phyloP scores from a whole-genome alignment of 169 alveolate genomes.

The Cryptosporidium ubiquitum region DNA sequence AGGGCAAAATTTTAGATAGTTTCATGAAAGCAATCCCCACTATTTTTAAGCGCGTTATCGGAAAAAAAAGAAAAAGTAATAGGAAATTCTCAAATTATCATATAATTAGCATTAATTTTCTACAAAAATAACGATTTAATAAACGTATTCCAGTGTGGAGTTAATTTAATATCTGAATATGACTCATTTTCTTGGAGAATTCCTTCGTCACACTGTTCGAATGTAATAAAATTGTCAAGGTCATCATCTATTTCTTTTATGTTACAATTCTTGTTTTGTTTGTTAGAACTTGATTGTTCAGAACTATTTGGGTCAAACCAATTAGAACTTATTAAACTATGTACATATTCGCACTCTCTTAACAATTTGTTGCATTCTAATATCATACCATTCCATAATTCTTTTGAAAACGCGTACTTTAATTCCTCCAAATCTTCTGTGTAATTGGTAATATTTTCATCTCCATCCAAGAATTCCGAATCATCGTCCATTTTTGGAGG shows the following conservation, averaged over 20 bases:
- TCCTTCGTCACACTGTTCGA: slow-evolving; percentile 70
- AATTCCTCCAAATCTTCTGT: neutral
- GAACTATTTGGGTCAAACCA: slow-evolving; percentile 10
- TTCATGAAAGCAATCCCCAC: slow-evolving; percentile 31
- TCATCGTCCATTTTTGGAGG: slow-evolving; percentile 3
- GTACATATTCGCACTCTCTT: slow-evolving; percentile 20
- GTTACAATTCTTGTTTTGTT: neutral
- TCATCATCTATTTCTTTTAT: slow-evolving; percentile 32
- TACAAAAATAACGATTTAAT: slow-evolving; percentile 61
- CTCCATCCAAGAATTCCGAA: neutral
- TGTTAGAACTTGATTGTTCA: neutral
- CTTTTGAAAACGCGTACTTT: neutral
- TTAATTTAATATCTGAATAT: slow-evolving; percentile 37
- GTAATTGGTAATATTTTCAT: neutral
- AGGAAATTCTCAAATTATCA: neutral
- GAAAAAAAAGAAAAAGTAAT: neutral
- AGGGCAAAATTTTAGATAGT: neutral
- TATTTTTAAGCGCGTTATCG: slow-evolving; percentile 55
- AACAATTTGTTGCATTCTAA: slow-evolving; percentile 14
- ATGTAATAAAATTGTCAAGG: slow-evolving; percentile 40
- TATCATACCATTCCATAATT: neutral
- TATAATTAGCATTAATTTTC: neutral
- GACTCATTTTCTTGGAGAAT: slow-evolving; percentile 43
- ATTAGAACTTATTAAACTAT: neutral
- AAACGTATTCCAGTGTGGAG: slow-evolving; percentile 68